A percentile compares a stretch with the other conserved stretches of the same genome.
Evolutionary conservation across 2,329 filamentous ascomycete genomes (phyloP).

Genomic region (Fusarium begoniae): DNA sequence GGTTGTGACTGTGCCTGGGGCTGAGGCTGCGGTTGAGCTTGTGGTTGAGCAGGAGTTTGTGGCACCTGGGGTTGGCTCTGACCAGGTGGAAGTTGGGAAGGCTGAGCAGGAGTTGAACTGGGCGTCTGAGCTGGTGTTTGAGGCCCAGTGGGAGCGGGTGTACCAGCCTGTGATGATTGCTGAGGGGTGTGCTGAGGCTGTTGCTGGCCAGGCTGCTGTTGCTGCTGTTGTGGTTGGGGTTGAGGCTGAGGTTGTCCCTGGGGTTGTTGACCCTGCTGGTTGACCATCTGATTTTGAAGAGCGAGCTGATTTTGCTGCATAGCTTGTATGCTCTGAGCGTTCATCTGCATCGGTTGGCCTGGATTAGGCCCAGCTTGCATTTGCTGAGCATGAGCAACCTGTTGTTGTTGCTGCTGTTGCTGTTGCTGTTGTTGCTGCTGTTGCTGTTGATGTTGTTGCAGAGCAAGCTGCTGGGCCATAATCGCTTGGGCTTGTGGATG

Average conservation of each 20-base stretch:
- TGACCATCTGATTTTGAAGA: slow-evolving; percentile 44
- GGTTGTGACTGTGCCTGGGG: slow-evolving; percentile 46
- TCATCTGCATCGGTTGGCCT: slow-evolving; percentile 60
- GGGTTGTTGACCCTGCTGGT: slow-evolving; percentile 44
- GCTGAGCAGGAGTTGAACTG: slow-evolving; percentile 50
- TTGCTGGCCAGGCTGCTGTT: slow-evolving; percentile 50
- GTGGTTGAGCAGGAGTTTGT: slow-evolving; percentile 49
- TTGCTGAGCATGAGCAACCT: slow-evolving; percentile 50
- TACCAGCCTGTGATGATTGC: slow-evolving; percentile 53
- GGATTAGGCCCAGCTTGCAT: slow-evolving; percentile 54
- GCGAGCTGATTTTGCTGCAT: slow-evolving; percentile 56
- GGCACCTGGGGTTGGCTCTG: slow-evolving; percentile 50
- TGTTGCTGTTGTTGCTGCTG: slow-evolving; percentile 48
- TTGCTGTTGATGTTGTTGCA: slow-evolving; percentile 46
- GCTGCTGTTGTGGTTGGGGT: slow-evolving; percentile 39
- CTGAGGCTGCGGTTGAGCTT: slow-evolving; percentile 48
- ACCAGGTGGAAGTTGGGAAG: slow-evolving; percentile 42
- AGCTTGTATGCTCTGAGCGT: slow-evolving; percentile 55
- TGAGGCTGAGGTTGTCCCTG: slow-evolving; percentile 41
- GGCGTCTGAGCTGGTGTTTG: slow-evolving; percentile 60
- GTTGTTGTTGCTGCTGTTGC: slow-evolving; percentile 48
- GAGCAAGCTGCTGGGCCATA: slow-evolving; percentile 54
- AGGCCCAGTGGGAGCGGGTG: slow-evolving; percentile 55
- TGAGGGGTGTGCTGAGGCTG: slow-evolving; percentile 58
- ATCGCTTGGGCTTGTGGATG: slow-evolving; percentile 50